Evolutionary conservation across 1,284 basidiomycete species (phyloP), one percentile per base, ranked within the genome.

Genomic region (Puccinia hordei): DNA sequence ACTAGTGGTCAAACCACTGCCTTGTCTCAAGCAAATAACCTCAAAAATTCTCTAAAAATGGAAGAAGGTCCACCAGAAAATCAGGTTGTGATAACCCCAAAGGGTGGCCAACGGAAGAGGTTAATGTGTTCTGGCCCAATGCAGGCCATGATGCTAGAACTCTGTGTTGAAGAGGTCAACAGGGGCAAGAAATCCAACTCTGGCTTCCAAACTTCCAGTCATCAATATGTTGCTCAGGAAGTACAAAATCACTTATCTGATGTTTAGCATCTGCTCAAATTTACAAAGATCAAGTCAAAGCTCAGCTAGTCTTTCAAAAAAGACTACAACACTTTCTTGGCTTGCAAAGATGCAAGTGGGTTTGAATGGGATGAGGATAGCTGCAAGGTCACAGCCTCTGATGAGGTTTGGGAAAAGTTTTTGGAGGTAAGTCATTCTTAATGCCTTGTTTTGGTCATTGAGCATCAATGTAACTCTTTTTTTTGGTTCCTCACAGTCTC

Each of bases 331-430:
- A 41, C 38, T 6, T 61, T 61, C 13, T 12, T 27, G 24, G 57
- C n/a, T 4, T 61, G 57, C 27, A 61, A 55, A 27, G 65, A 68
- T 12, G 65, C 65, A 8, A 68, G 65, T n/a, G 65, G 65, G 5
- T 68, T 68, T 68, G 38, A 38, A 6, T 68, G 65, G 65, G 65
- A 68, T 17, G 9, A 68, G 2, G 12, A 4, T 6, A 41, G 12
- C 38, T 68, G 65, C 44, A 38, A 68, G 19, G 38, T 68, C 2
- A 68, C 17, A 9, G 65, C 65, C 13, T 68, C 27, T 0, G 15
- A 46, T 24, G 65, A 44, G 5, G 65, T 68, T 1, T 68, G 65
- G 65, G 44, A 68, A 19, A 68, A 9, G n/a, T n/a, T 68, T 55
- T 27, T 55, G 53, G 53, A 22, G 8, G 17, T 68, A 12, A 44